A percentile compares a stretch with the other conserved stretches of the same genome.
Conservation (phyloP, 225 moss, liverwort and hornwort species). For the Physcomitrellopsis africana region DNA sequence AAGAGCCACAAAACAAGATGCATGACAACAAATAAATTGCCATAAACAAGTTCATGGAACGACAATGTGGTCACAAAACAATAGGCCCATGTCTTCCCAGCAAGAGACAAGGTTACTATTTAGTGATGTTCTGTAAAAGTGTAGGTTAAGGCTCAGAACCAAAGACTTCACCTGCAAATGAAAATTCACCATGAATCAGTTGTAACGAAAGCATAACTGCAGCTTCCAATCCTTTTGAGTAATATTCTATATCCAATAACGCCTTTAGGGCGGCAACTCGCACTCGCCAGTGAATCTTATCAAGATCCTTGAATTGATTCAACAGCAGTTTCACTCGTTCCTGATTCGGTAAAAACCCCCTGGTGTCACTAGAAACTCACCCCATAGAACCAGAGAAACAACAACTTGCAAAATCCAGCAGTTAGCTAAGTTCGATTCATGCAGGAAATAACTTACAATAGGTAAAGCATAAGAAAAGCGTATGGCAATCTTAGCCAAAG, state of each 20-base stretch:
- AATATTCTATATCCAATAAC: constrained; percentile 77
- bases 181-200: constrained; percentile 56
- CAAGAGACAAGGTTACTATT: no score
- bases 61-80: background rate
- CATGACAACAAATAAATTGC: background rate
- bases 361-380: constrained; percentile 24
- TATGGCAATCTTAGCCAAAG: constrained; percentile 84
- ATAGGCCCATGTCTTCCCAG: background rate
- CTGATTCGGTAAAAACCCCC: constrained; percentile 47
- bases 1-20: background rate
- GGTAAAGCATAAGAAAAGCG: constrained; percentile 72
- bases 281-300: constrained; percentile 65
- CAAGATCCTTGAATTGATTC: constrained; percentile 63
- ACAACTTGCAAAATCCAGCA: constrained; percentile 21
- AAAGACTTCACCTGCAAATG: constrained; percentile 45
- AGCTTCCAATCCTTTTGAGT: constrained; percentile 74
- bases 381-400: constrained; percentile 2
- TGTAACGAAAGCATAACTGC: constrained; percentile 71
- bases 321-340: constrained; percentile 72
- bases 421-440: constrained; percentile 14
- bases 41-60: background rate
- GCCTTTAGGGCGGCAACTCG: constrained; percentile 80
- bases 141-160: background rate
- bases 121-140: background rate
- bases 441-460: constrained; percentile 48